Evolutionary conservation across 116 monocot genomes (phyloP), one percentile per base, ranked within the genome.

Genomic region (Iris pallida): DNA sequence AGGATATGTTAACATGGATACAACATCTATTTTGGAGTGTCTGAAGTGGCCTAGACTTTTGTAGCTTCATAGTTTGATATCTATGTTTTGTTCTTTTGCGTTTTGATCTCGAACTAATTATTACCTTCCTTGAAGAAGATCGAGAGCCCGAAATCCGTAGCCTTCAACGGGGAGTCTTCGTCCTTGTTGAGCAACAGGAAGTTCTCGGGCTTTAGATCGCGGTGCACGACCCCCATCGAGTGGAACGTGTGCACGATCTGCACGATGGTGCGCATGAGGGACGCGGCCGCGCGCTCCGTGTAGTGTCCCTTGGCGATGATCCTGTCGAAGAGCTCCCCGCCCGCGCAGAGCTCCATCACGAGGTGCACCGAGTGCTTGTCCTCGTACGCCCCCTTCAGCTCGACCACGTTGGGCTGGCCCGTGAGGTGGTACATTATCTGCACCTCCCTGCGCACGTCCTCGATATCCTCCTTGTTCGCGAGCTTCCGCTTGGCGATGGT

Each of bases 191-290:
- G 67, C 73, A 90, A 43, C 10, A 93, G 75, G 42, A 93, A 93
- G 46, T 93, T 93, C 78, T 93, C 93, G 0, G 93, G 93, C 74
- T 93, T 91, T 14, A 91, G 81, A 58, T 92, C 92, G n/a, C 92
- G 58, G 41, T 92, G 92, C 45, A 89, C 73, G 11, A 89, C 89
- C 40, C 89, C 89, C 89, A 89, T 89, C 8, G 84, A 84, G 63
- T 89, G 85, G 20, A 77, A 85, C 0, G 85, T 85, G 48, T 89
- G 89, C n/a, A 86, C 76, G 42, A 83, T 86, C 55, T 82, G 80
- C 42, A 90, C 81, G 46, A 90, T 81, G 8, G 86, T 80, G 56
- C 89, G 53, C 55, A 89, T 46, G 45, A 90, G 60, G 12, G 78
- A 57, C 18, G 83, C 86, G 0, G 86, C 82, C 6, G 74, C 86